Conservation (phyloP, 106 monocot species). For the Triglochin maritima region DNA sequence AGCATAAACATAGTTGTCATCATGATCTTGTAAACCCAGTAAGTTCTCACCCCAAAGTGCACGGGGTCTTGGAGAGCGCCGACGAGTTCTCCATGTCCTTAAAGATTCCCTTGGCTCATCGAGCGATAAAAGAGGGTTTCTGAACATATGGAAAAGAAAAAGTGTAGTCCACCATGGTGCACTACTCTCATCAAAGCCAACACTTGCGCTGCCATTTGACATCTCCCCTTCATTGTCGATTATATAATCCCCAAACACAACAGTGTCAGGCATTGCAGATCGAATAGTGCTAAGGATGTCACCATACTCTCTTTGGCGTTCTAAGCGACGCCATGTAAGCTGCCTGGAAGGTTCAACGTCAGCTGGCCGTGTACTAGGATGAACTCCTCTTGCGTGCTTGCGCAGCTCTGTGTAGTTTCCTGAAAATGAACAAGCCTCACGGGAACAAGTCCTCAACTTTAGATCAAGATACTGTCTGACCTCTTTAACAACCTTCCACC, state of each 20-base stretch:
- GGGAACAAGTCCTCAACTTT: slow-evolving; percentile 47
- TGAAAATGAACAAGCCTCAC: slow-evolving; percentile 50
- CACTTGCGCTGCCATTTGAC: slow-evolving; percentile 13
- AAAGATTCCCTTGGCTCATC: slow-evolving; percentile 31
- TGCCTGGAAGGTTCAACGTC: slow-evolving; percentile 41
- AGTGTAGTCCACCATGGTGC: slow-evolving; percentile 50
- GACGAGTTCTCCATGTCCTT: slow-evolving; percentile 27
- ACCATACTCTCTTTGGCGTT: slow-evolving; percentile 48
- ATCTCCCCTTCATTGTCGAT: slow-evolving; percentile 18
- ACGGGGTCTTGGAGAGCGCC: slow-evolving; percentile 25
- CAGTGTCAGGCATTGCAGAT: slow-evolving; percentile 65
- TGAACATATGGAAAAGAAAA: slow-evolving; percentile 56
- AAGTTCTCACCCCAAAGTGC: slow-evolving; percentile 68
- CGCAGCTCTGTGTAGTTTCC: slow-evolving; percentile 62
- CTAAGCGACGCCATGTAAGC: slow-evolving; percentile 43
- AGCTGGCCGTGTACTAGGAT: slow-evolving; percentile 45
- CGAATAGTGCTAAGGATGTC: slow-evolving; percentile 59
- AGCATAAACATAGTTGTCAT: slow-evolving; percentile 9
- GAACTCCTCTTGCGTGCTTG: slow-evolving; percentile 43
- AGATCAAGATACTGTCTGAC: slow-evolving; percentile 48
- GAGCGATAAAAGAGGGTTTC: slow-evolving; percentile 10
- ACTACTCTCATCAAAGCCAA: slow-evolving; percentile 9
- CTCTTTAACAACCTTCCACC: slow-evolving; percentile 42
- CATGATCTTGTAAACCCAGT: slow-evolving; percentile 26
- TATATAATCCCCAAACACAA: slow-evolving; percentile 73